Evolutionary conservation across 1,139 yeast genomes (phyloP), one percentile per base, ranked within the genome.

Genomic region (Candida glucosophila): DNA sequence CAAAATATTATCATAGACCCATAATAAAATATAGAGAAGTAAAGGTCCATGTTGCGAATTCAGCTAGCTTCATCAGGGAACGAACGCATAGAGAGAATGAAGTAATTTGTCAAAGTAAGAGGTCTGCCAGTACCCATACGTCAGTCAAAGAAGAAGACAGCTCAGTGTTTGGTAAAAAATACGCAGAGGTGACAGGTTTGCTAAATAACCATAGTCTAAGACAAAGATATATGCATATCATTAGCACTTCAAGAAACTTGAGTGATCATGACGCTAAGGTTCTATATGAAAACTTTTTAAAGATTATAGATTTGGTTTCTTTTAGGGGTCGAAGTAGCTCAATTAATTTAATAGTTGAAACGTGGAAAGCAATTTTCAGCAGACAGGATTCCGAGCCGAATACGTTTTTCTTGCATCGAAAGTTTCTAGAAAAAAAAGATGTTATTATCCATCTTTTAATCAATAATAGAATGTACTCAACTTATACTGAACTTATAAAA

Each of bases 381-480:
- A 32, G 25, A 11, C 31, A 31, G 12, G n/a, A 22, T 13, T 19
- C 18, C n/a, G 22, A 17, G 15, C 12, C 10, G 3, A 22, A 24
- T n/a, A 20, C 34, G 11, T 20, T 24, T 5, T 15, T 24, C 1
- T 31, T 52, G 6, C 52, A 49, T 24, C n/a, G 30, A 2, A 22
- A 26, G 12, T 22, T 52, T 5, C 23, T 47, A n/a, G n/a, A 24
- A 3, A 35, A 38, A 15, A 39, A 44, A 27, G 41, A 40, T 17
- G 32, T 31, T 3, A 35, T 55, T 19, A 35, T 42, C 4, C 44
- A 49, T 25, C 29, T 42, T 11, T 29, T 50, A 18, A 45, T 54
- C 14, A 46, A 51, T 22, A 32, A 37, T 5, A 30, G 41, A n/a
- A 33, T 39, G 12, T 52, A 43, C 30, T 24, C 32, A 10, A 22